A percentile compares a stretch with the other conserved stretches of the same genome.
Evolutionary conservation across 2,329 filamentous ascomycete genomes (phyloP).

Genomic region (Xenoacremonium recifei): DNA sequence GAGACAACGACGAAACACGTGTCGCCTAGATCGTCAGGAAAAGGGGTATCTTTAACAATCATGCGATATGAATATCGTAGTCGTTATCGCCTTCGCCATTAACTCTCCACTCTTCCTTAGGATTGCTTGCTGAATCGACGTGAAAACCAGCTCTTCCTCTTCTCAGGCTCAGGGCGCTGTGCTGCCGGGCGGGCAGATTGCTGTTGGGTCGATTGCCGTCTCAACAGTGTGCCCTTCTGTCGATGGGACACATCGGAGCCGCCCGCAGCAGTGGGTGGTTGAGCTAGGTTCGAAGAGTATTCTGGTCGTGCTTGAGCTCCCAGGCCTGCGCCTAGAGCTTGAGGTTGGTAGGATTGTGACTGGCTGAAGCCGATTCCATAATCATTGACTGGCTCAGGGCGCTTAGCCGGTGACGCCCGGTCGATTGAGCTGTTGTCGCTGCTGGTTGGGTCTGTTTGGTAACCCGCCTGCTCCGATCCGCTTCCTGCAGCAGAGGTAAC

Average conservation of each 20-base stretch:
- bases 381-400: conserved; percentile 54
- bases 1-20: too few relatives aligned
- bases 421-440: conserved; percentile 93
- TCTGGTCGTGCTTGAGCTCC: conserved; percentile 22
- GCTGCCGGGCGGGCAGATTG: conserved; percentile 20
- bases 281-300: conserved; percentile 22
- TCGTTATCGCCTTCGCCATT: background rate
- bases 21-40: background rate
- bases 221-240: conserved; percentile 29
- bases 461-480: conserved; percentile 73
- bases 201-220: conserved; percentile 26
- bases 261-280: conserved; percentile 20
- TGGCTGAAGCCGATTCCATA: conserved; percentile 63
- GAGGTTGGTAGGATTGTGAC: conserved; percentile 39
- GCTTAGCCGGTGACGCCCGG: conserved; percentile 59
- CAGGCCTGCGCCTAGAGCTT: conserved; percentile 35
- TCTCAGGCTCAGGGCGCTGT: conserved; percentile 48
- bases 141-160: conserved; percentile 89
- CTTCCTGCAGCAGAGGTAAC: conserved; percentile 75
- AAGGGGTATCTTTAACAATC: background rate
- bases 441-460: conserved; percentile 80
- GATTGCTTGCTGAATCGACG: conserved; percentile 70
- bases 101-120: conserved; percentile 8
- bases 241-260: too few relatives aligned
- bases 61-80: background rate